phyloP scores from a whole-genome alignment of 441 rosid genomes.

The Populus hybrid region DNA sequence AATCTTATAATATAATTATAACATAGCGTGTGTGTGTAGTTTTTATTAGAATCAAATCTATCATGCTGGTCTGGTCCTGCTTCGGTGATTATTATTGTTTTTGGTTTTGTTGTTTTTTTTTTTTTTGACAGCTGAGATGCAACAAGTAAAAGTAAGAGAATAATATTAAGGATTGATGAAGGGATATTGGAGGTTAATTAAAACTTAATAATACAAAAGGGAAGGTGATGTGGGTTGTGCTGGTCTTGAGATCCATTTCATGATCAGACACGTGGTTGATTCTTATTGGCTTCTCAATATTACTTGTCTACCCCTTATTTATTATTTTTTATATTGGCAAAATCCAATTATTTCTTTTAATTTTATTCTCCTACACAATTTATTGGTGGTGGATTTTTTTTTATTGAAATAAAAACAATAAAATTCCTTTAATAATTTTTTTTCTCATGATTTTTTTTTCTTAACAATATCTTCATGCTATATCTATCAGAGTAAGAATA shows the following conservation, averaged over 20 bases:
- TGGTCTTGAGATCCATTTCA: not conserved
- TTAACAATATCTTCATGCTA: too few relatives aligned
- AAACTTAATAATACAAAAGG: not conserved
- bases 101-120: too few relatives aligned
- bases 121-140: not conserved
- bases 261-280: not conserved
- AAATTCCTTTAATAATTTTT: too few relatives aligned
- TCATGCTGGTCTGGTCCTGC: not conserved
- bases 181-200: not conserved
- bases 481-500: too few relatives aligned
- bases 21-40: not conserved
- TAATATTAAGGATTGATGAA: not conserved
- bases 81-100: not conserved
- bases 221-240: not conserved
- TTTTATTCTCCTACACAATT: not conserved
- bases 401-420: too few relatives aligned
- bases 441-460: too few relatives aligned
- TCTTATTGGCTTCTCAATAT: not conserved
- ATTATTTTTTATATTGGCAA: not conserved
- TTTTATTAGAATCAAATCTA: not conserved
- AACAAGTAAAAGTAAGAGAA: not conserved
- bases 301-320: not conserved
- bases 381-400: not conserved
- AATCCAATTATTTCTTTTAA: too few relatives aligned
- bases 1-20: not conserved